phyloP scores from a whole-genome alignment of 139 green algal species.

The Chlamydomonas sp. region DNA sequence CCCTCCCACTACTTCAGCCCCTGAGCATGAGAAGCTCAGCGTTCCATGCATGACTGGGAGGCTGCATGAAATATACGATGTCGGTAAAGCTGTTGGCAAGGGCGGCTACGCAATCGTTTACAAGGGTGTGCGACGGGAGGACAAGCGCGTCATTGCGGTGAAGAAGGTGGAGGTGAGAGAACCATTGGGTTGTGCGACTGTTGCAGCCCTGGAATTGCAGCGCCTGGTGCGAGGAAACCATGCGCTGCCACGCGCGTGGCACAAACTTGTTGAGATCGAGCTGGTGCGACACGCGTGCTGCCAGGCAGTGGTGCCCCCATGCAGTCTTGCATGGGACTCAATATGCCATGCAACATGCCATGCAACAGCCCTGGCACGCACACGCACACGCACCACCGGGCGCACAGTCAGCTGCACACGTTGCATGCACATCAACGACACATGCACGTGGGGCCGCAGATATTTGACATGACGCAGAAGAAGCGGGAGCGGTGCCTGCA shows the following conservation, averaged over 20 bases:
- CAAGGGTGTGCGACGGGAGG: slow-evolving; percentile 29
- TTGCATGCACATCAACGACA: not conserved
- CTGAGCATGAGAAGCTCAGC: too few relatives aligned
- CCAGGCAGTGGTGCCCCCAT: too few relatives aligned
- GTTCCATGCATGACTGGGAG: slow-evolving; percentile 3
- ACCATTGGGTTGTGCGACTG: too few relatives aligned
- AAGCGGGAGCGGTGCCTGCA: slow-evolving; percentile 51
- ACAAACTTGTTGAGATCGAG: too few relatives aligned
- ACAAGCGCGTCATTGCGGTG: slow-evolving; percentile 37
- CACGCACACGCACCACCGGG: too few relatives aligned
- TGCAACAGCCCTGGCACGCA: not conserved
- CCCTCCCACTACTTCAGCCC: too few relatives aligned
- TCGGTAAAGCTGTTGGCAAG: slow-evolving; percentile 41
- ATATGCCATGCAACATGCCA: too few relatives aligned
- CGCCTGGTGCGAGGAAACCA: not conserved
- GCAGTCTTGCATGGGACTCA: too few relatives aligned
- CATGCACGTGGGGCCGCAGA: slow-evolving; percentile 19
- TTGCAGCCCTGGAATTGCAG: too few relatives aligned
- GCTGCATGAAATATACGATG: slow-evolving; percentile 24
- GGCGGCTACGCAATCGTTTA: slow-evolving; percentile 48
- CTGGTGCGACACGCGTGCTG: too few relatives aligned
- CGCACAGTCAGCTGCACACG: not conserved
- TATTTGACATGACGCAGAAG: slow-evolving; percentile 51
- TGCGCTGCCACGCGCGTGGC: too few relatives aligned
- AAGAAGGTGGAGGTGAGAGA: slow-evolving; percentile 48